These are phyloP conservation scores for Prunus davidiana DNA, from an alignment of 306 rosid genomes.

Conservation along the genomic window DNA sequence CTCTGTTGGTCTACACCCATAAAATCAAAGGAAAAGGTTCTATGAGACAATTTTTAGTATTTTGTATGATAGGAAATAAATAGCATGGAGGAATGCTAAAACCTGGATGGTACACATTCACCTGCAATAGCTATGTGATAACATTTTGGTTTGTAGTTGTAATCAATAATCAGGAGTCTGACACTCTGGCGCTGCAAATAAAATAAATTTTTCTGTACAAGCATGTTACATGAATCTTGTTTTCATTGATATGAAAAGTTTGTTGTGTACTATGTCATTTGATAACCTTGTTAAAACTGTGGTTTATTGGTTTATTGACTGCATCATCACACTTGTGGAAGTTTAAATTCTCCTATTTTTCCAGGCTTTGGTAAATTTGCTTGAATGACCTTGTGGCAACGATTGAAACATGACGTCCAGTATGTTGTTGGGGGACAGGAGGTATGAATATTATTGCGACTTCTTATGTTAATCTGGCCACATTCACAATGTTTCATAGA, in stretches of 20 bases:
- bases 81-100: not conserved
- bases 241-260: not conserved
- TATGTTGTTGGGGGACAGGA: constrained; percentile 79
- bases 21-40: not conserved
- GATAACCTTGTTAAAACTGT: not conserved
- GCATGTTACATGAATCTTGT: not conserved
- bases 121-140: not conserved
- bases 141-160: not conserved
- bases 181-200: not conserved
- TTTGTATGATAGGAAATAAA: not conserved
- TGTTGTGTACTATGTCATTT: not conserved
- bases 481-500: not conserved
- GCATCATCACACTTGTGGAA: not conserved
- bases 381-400: constrained; percentile 72
- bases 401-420: constrained; percentile 63
- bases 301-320: not conserved
- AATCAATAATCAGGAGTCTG: not conserved
- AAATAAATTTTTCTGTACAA: not conserved
- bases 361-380: constrained; percentile 53
- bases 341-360: not conserved
- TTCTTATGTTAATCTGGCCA: not conserved
- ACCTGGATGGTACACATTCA: not conserved
- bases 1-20: not conserved
- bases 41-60: not conserved
- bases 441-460: constrained; percentile 37